These are phyloP conservation scores for Pezicula radicicola DNA, from an alignment of 2,329 filamentous ascomycete genomes.

Conservation along the genomic window DNA sequence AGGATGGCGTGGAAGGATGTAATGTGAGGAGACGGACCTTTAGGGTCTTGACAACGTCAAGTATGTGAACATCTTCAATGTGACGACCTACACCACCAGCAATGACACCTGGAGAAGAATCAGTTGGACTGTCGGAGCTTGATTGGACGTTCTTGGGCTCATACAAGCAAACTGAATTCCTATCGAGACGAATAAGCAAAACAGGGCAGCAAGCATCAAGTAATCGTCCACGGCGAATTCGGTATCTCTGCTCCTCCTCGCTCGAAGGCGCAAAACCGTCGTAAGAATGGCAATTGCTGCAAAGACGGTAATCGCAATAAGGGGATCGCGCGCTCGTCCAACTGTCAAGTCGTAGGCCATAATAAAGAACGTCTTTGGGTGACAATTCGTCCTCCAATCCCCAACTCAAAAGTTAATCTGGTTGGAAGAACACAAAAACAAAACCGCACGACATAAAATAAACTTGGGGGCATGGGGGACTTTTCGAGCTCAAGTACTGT, in stretches of 20 bases:
- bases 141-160: neutral
- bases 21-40: slow-evolving; percentile 3
- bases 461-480: too few relatives aligned
- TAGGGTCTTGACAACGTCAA: slow-evolving; percentile 3
- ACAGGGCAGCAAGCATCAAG: slow-evolving; percentile 6
- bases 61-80: slow-evolving; percentile 3
- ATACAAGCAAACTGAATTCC: slow-evolving; percentile 7
- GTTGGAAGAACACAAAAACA: too few relatives aligned
- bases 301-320: slow-evolving; percentile 3
- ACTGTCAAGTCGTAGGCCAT: slow-evolving; percentile 8
- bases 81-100: slow-evolving; percentile 8
- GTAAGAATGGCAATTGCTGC: slow-evolving; percentile 2
- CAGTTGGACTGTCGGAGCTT: neutral
- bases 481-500: too few relatives aligned
- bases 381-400: too few relatives aligned
- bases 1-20: neutral
- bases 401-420: too few relatives aligned
- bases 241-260: slow-evolving; percentile 5
- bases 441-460: too few relatives aligned
- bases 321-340: slow-evolving; percentile 2
- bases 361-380: neutral
- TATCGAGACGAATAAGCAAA: slow-evolving; percentile 5
- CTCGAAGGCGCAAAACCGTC: slow-evolving; percentile 2
- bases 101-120: slow-evolving; percentile 2
- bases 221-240: slow-evolving; percentile 6